Evolutionary conservation across 768 basidiomycete species (phyloP).

Genomic region (Grammothele lineata): DNA sequence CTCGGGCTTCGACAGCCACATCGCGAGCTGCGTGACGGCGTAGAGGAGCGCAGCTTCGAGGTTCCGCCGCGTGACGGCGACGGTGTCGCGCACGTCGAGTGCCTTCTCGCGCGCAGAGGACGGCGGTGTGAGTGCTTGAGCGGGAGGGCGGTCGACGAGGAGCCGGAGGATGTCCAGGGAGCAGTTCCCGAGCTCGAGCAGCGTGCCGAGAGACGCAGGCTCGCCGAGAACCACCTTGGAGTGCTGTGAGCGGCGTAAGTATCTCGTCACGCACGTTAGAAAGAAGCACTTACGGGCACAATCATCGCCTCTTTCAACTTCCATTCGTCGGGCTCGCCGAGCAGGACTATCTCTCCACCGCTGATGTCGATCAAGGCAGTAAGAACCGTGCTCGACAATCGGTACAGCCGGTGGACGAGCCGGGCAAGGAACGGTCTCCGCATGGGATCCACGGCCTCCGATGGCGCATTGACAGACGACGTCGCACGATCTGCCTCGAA

Average conservation of each 20-base stretch:
- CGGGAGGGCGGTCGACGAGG: constrained; percentile 57
- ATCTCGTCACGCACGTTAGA: background rate
- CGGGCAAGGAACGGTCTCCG: constrained; percentile 71
- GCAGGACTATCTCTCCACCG: constrained; percentile 62
- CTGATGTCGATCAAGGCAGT: constrained; percentile 68
- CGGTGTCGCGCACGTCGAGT: constrained; percentile 51
- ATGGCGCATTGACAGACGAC: constrained; percentile 31
- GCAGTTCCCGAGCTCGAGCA: constrained; percentile 80
- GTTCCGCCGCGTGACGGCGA: constrained; percentile 52
- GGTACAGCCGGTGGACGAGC: constrained; percentile 68
- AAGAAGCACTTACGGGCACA: constrained; percentile 58
- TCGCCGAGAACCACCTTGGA: constrained; percentile 82
- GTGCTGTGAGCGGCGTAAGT: constrained; percentile 45
- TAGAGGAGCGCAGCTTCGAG: constrained; percentile 70
- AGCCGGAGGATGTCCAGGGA: constrained; percentile 70
- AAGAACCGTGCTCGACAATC: constrained; percentile 65
- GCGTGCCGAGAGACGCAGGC: constrained; percentile 78
- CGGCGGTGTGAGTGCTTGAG: constrained; percentile 44
- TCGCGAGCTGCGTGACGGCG: constrained; percentile 69
- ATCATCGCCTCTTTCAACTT: constrained; percentile 62
- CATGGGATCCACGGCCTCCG: constrained; percentile 53
- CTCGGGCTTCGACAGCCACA: constrained; percentile 75
- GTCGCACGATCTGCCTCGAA: constrained; percentile 56
- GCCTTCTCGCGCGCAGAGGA: constrained; percentile 36
- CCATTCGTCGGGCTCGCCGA: constrained; percentile 68